Conservation (phyloP, 2,329 filamentous ascomycete genomes). For the Rhinocladiella similis region DNA sequence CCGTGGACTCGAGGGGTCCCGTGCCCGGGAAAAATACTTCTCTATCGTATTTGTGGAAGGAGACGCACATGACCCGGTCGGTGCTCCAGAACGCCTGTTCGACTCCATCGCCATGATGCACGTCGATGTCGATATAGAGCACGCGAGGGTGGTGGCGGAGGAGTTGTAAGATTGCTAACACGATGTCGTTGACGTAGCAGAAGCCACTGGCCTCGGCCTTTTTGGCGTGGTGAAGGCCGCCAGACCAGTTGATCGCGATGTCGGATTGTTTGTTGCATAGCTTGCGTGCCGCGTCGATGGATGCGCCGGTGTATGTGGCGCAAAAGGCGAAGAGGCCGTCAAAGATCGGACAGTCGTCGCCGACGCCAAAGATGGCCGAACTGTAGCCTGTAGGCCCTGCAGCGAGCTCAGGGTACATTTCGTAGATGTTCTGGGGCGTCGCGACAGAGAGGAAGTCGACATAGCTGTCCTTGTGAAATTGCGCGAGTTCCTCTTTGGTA, state of each 20-base stretch:
- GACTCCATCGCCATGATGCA: conserved; percentile 87
- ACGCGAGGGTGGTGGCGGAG: conserved; percentile 80
- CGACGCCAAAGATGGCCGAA: conserved; percentile 74
- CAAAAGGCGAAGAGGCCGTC: conserved; percentile 95
- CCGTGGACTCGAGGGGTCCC: conserved; percentile 81
- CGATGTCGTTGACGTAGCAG: conserved; percentile 99
- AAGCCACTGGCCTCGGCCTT: conserved; percentile 92
- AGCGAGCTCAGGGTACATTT: conserved; percentile 38
- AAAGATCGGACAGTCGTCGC: conserved; percentile 94
- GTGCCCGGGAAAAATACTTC: conserved; percentile 86
- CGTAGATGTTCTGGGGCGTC: conserved; percentile 68
- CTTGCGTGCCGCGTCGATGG: conserved; percentile 86
- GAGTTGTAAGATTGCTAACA: conserved; percentile 86
- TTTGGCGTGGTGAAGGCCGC: conserved; percentile 94
- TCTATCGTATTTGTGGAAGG: conserved; percentile 95
- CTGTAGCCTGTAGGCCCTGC: conserved; percentile 25
- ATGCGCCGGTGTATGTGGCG: conserved; percentile 87
- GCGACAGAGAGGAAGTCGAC: conserved; percentile 81
- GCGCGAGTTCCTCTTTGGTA: conserved; percentile 80
- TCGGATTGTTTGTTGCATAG: conserved; percentile 83
- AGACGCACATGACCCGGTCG: conserved; percentile 87
- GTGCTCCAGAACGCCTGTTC: conserved; percentile 90
- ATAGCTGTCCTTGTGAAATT: conserved; percentile 87
- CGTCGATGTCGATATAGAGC: conserved; percentile 92
- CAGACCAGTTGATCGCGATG: conserved; percentile 97